Evolutionary conservation across 805 yeast genomes (phyloP), one percentile per base, ranked within the genome.

Genomic region (Teunomyces barrocoloradensis): DNA sequence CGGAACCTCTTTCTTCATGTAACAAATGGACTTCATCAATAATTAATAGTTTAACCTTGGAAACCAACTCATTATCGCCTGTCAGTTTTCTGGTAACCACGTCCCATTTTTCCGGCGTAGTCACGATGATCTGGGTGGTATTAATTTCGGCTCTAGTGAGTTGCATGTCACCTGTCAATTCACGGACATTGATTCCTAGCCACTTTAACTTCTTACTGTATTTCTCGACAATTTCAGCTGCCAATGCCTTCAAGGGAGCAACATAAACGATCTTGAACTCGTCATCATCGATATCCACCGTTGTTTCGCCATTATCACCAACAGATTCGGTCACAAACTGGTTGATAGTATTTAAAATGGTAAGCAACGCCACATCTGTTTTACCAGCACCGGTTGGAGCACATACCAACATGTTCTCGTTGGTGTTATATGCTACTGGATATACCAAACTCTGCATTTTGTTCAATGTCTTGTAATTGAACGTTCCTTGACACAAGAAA

Each of bases 321-420:
- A 76, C 70, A 1, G 76, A 68, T 46, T 80, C 81, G 0, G 80
- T 76, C 0, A 83, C 76, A 61, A 78, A 85, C 60, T 88, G 95
- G 30, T 82, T 80, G 11, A 92, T 84, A 0, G 94, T 80, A 58
- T 87, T 92, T 44, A 91, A 69, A 52, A 91, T 82, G 0, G 97
- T 74, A 33, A 91, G 69, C 49, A 91, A 66, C 0, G 97, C 97
- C 23, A 91, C 92, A 65, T 91, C 97, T 0, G 97, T 91, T 62
- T 91, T 91, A 79, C 97, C 97, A 5, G 97, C 96, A 76, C 97
- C 97, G 0, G 97, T 91, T 1, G 97, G 97, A 0, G 97, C 97
- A 80, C 97, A 91, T 4, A 91, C 89, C 43, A 91, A 71, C 96
- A 94, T 88, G 60, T 92, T 92, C 58, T 92, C 97, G 64, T 88